Conservation (phyloP, 2,329 filamentous ascomycete species). For the Parastagonospora avenae region DNA sequence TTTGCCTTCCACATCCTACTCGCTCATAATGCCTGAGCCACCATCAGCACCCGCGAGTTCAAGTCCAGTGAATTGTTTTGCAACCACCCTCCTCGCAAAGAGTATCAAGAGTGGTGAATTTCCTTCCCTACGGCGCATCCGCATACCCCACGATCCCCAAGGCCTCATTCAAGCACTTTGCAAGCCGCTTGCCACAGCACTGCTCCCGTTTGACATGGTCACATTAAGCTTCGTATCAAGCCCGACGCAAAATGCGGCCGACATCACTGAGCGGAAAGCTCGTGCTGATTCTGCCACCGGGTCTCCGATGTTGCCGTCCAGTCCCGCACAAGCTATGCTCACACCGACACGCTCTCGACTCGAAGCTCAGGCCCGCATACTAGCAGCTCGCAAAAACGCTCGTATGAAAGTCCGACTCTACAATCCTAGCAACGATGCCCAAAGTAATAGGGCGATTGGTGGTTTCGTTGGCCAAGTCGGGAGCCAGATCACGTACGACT, state of each 20-base stretch:
- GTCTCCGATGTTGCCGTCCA: slow-evolving; percentile 10
- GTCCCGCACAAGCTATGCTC: slow-evolving; percentile 18
- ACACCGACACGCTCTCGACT: slow-evolving; percentile 62
- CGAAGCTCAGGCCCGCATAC: slow-evolving; percentile 69
- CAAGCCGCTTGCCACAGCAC: slow-evolving; percentile 62
- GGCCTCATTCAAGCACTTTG: slow-evolving; percentile 73
- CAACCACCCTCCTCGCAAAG: slow-evolving; percentile 67
- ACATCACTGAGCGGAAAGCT: slow-evolving; percentile 3
- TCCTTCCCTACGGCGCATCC: slow-evolving; percentile 63
- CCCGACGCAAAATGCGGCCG: not conserved
- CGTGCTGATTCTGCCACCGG: slow-evolving; percentile 29
- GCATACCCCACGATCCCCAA: slow-evolving; percentile 71
- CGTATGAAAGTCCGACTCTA: slow-evolving; percentile 64
- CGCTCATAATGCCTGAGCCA: not conserved
- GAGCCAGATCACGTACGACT: slow-evolving; percentile 64
- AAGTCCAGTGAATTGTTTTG: slow-evolving; percentile 55
- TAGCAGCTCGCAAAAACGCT: slow-evolving; percentile 60
- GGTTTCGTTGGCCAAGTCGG: slow-evolving; percentile 66
- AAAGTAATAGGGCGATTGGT: slow-evolving; percentile 61
- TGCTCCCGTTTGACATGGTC: slow-evolving; percentile 50
- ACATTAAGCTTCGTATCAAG: not conserved
- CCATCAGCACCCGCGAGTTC: slow-evolving; percentile 25
- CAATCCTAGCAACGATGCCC: slow-evolving; percentile 53
- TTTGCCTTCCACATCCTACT: slow-evolving; percentile 7
- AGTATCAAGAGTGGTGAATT: slow-evolving; percentile 68